Conservation (phyloP, 768 basidiomycete genomes). For the Boletus fagicola region DNA sequence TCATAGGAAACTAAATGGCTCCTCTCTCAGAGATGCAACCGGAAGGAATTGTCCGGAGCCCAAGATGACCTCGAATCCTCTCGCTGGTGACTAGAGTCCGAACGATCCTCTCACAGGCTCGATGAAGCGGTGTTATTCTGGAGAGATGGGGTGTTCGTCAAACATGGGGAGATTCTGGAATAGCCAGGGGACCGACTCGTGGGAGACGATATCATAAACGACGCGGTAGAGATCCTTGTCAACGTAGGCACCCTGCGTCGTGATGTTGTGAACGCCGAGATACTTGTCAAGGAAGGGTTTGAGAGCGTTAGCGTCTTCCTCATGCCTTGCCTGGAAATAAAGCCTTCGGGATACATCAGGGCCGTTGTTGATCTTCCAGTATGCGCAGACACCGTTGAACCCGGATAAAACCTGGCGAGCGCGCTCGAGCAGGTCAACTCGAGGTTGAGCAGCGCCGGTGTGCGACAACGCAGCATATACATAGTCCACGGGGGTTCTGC, state of each 20-base stretch:
- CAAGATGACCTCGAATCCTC: too few species aligned
- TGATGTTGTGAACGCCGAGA: background rate
- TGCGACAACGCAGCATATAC: background rate
- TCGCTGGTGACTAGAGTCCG: too few species aligned
- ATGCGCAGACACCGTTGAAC: background rate
- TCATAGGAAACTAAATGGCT: too few species aligned
- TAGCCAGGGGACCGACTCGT: background rate
- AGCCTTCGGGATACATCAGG: background rate
- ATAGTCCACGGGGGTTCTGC: background rate
- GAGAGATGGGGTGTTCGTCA: background rate
- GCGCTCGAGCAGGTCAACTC: background rate
- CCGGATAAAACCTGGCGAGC: background rate
- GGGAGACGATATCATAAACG: background rate
- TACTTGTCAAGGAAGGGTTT: background rate
- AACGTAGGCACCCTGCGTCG: background rate
- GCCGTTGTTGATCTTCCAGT: background rate
- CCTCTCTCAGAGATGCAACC: too few species aligned
- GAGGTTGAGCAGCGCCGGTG: background rate
- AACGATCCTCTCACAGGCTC: too few species aligned
- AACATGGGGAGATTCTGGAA: background rate
- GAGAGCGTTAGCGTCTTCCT: background rate
- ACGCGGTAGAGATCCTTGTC: background rate
- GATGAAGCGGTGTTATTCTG: background rate
- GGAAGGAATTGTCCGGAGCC: too few species aligned
- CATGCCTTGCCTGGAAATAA: background rate